Evolutionary conservation across 2,329 filamentous ascomycete species (phyloP), one percentile per base, ranked within the genome.

Genomic region (Helotiales sp.): DNA sequence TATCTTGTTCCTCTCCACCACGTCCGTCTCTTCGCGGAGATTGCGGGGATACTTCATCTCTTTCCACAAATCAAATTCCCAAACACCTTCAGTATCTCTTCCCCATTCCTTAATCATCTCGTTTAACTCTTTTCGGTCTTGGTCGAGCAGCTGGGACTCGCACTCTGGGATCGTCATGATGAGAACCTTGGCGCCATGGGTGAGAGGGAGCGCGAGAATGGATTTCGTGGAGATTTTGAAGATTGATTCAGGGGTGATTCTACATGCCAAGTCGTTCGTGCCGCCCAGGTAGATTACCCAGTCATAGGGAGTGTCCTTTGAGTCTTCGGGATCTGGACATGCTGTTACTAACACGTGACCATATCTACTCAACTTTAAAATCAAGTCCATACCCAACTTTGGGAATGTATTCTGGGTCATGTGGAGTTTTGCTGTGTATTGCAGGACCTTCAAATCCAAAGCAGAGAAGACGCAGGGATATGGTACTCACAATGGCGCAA

Each of bases 201-300:
- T 65, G 1, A 86, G 73, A 1, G 80, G 75, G 1, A 81, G 68
- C 31, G 76, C 69, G 76, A 81, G 86, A 27, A 75, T 68, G 1
- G 72, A 64, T 59, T 79, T 71, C 12, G 87, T 77, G 2, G 74
- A 72, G 5, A n/a, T n/a, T n/a, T 74, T 64, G 62, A 79, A 78
- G 19, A 86, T 81, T 1, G 73, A 65, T 0, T 76, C 69, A 13
- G 76, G 63, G 0, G 51, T 15, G 17, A 63, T 59, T 3, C 68
- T 66, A 58, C 74, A 76, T n/a, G 71, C 81, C 8, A 88, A 68
- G 62, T 88, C 85, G 65, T 88, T 88, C 47, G 85, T 88, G 2
- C 85, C 86, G 5, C 82, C 85, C 1, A 88, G 77, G 5, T 87
- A 71, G 38, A 88, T 79, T 8, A 81, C 78, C 83, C 84, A 88